Evolutionary conservation across 495 filamentous ascomycete species (phyloP).

Genomic region (Podospora comata): DNA sequence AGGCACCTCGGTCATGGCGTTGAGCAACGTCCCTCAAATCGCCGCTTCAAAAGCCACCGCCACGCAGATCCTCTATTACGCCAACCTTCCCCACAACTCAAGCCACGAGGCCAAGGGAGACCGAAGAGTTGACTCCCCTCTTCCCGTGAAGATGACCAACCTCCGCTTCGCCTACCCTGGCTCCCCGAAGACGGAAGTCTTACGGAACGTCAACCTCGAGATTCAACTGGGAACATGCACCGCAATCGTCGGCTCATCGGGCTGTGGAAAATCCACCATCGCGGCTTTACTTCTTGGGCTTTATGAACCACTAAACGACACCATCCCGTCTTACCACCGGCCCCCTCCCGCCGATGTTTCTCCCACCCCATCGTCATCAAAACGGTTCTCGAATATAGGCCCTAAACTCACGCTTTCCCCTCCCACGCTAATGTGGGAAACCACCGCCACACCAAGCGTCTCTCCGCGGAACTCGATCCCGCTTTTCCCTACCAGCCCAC

Average conservation of each 20-base stretch:
- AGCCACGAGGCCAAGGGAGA: constrained; percentile 61
- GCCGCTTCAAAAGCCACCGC: constrained; percentile 69
- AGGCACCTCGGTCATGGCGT: constrained; percentile 63
- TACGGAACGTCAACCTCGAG: constrained; percentile 58
- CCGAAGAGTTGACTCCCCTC: constrained; percentile 45
- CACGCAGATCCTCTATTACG: constrained; percentile 68
- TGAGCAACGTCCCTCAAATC: constrained; percentile 77
- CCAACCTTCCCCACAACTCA: constrained; percentile 46
- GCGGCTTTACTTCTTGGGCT: constrained; percentile 62
- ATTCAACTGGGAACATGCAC: constrained; percentile 60
- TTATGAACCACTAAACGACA: constrained; percentile 40
- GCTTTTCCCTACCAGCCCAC: not conserved
- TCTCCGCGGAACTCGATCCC: not conserved
- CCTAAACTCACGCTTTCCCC: not conserved
- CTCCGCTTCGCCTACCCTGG: constrained; percentile 69
- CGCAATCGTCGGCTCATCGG: constrained; percentile 78
- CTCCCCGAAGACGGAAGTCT: constrained; percentile 49
- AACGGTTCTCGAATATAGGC: too few species aligned
- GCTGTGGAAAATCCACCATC: constrained; percentile 87
- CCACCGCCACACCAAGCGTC: not conserved
- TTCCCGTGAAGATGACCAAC: constrained; percentile 59
- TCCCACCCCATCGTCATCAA: too few species aligned
- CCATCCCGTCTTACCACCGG: not conserved
- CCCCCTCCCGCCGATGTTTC: not conserved
- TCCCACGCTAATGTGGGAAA: not conserved